Evolutionary conservation across 257 asterid species (phyloP).

Genomic region (Solanum lignicaule): DNA sequence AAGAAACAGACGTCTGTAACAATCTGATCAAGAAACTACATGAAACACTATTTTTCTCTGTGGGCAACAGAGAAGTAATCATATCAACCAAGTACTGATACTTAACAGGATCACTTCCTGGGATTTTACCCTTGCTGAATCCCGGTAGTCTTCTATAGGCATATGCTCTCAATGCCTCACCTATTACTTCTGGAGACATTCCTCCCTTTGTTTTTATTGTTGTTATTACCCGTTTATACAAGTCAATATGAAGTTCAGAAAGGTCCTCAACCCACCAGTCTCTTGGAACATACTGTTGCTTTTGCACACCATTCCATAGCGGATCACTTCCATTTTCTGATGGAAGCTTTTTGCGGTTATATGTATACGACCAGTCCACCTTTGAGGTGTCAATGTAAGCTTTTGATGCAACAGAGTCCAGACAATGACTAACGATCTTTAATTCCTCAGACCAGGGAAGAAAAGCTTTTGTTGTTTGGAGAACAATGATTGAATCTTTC

Average conservation of each 20-base stretch:
- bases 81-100: slow-evolving; percentile 49
- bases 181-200: slow-evolving; percentile 43
- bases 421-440: slow-evolving; percentile 53
- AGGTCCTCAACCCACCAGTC: slow-evolving; percentile 98
- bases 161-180: slow-evolving; percentile 65
- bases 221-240: slow-evolving; percentile 49
- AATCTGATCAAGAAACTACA: slow-evolving; percentile 57
- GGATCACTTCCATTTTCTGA: slow-evolving; percentile 43
- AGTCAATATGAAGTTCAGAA: slow-evolving; percentile 65
- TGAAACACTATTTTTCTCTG: slow-evolving; percentile 36
- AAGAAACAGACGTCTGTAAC: slow-evolving; percentile 40
- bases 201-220: slow-evolving; percentile 53
- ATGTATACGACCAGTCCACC: slow-evolving; percentile 72
- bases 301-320: slow-evolving; percentile 48
- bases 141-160: slow-evolving; percentile 47
- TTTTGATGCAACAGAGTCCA: slow-evolving; percentile 57
- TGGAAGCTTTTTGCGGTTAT: slow-evolving; percentile 46
- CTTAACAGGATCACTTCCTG: slow-evolving; percentile 40
- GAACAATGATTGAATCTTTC: slow-evolving; percentile 91
- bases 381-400: slow-evolving; percentile 50
- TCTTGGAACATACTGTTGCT: slow-evolving; percentile 48
- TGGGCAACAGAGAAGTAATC: slow-evolving; percentile 41
- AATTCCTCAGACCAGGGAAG: slow-evolving; percentile 66
- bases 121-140: slow-evolving; percentile 34
- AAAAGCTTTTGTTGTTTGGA: slow-evolving; percentile 59